phyloP scores from a whole-genome alignment of 2,329 filamentous ascomycete species.

The Tolypocladium ovalisporum region DNA sequence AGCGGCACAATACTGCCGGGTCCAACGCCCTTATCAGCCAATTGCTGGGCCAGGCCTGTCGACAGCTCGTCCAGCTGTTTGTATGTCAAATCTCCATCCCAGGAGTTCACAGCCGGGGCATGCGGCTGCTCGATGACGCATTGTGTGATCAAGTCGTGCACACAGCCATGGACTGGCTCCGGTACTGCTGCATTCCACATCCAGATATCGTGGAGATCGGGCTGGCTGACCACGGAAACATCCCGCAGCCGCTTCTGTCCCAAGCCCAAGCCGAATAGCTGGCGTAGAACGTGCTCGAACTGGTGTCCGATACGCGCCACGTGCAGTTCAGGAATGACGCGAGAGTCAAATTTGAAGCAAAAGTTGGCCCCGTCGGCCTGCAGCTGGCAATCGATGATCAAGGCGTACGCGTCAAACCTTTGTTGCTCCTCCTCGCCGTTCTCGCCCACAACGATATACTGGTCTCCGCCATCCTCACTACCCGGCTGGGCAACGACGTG shows the following conservation, averaged over 20 bases:
- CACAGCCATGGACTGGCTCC: conserved; percentile 4
- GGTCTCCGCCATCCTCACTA: background rate
- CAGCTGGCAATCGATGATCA: conserved; percentile 1
- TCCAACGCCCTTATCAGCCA: conserved; percentile 11
- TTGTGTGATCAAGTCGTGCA: conserved; percentile 8
- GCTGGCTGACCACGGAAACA: conserved; percentile 2
- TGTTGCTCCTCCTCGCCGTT: background rate
- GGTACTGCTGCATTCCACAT: conserved; percentile 8
- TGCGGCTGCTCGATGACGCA: conserved; percentile 6
- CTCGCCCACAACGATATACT: background rate
- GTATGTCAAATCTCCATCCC: conserved; percentile 26
- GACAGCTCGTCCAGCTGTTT: conserved; percentile 17
- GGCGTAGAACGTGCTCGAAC: conserved; percentile 4
- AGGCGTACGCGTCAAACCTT: background rate
- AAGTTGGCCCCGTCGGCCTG: background rate
- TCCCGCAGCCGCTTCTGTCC: background rate
- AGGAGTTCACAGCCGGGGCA: conserved; percentile 10
- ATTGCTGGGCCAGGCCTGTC: conserved; percentile 4
- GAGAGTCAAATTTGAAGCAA: conserved; percentile 4
- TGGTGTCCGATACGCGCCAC: conserved; percentile 3
- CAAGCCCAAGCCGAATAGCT: background rate
- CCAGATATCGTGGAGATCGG: conserved; percentile 10
- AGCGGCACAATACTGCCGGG: conserved; percentile 12
- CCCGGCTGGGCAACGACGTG: background rate
- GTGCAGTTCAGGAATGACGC: conserved; percentile 1